Evolutionary conservation across 192 early-diverging fungal genomes (phyloP), one percentile per base, ranked within the genome.

Genomic region (Backusella australiensis): DNA sequence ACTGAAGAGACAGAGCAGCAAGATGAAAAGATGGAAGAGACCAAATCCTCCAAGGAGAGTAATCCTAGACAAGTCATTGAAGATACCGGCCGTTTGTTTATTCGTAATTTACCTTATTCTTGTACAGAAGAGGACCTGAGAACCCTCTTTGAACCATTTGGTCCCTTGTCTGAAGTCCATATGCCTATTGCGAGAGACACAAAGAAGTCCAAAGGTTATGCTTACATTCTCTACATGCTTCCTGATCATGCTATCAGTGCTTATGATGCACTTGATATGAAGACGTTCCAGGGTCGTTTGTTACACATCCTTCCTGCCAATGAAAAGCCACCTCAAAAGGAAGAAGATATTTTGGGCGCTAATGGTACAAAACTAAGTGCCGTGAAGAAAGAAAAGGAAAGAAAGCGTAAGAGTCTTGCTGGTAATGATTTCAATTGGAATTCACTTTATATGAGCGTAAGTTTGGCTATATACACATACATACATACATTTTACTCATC

Each of bases 171-270:
- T 0, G 98, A 98, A 80, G 89, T 96, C 46, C 97, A 99, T 83
- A 93, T 99, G 84, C 96, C 98, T 19, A 94, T 99, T 68, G 90
- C 92, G 65, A 93, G 91, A 78, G 93, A 95, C 74, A 96, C 97
- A 65, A 97, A 97, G 79, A 90, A 93, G 75, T 91, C 96, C 77
- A 96, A 96, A 82, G 98, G 98, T 6, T 96, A 93, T 74, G 96
- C 95, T 1, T 98, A 98, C 74, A 85, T 98, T 34, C 85, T 96
- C 29, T 99, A 86, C 74, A 84, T 96, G 66, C 66, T 98, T 56
- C 96, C 98, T 15, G 96, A 97, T 80, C 94, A 99, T 81, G 98
- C 96, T 4, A 88, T 97, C 77, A 94, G 90, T 41, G 98, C 98
- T 17, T 98, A 90, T 80, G 85, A 88, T 74, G 81, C 89, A 4